Evolutionary conservation across 805 yeast genomes (phyloP), one percentile per base, ranked within the genome.

Genomic region (Huiozyma naganishii): DNA sequence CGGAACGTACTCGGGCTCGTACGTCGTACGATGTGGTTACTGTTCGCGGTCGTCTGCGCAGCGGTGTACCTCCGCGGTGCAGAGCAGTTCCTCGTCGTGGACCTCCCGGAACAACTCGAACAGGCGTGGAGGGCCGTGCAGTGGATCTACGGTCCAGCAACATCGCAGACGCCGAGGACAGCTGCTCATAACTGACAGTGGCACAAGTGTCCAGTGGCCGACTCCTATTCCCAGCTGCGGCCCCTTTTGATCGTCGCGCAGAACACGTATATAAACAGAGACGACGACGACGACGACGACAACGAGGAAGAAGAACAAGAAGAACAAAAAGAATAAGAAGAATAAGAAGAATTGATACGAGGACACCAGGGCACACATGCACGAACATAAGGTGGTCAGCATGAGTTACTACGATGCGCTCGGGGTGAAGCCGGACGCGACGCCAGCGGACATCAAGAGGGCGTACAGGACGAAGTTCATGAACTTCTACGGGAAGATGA

Each of bases 391-490:
- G 38, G 27, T 17, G n/a, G 12, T 13, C 23, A 30, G 33, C 11
- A 40, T 36, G 29, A 32, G 72, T 6, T 89, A 89, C 64, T 89
- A 89, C 62, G 97, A 90, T 49, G 62, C 78, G 12, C 67, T 89
- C 39, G 83, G 76, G 35, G 80, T 89, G 11, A 54, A 65, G 23
- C 70, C 79, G 23, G 73, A 74, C 9, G 96, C 96, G 23, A 72
- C 82, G 0, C 80, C 78, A 6, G 68, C 73, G 10, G 95, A 89
- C 51, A 83, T 89, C 64, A 90, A 89, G 65, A 86, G 85, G 60
- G 95, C 96, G 0, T 89, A 90, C 65, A 72, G 97, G 48, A 84
- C 82, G 61, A 77, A 79, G 61, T 96, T 97, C 6, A 81, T 90
- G 59, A 70, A 68, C 43, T 82, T 83, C 41, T 97, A 89, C 59